Base-by-base conservation (phyloP, 1,284 basidiomycete genomes). In the Leccinum laetum region DNA sequence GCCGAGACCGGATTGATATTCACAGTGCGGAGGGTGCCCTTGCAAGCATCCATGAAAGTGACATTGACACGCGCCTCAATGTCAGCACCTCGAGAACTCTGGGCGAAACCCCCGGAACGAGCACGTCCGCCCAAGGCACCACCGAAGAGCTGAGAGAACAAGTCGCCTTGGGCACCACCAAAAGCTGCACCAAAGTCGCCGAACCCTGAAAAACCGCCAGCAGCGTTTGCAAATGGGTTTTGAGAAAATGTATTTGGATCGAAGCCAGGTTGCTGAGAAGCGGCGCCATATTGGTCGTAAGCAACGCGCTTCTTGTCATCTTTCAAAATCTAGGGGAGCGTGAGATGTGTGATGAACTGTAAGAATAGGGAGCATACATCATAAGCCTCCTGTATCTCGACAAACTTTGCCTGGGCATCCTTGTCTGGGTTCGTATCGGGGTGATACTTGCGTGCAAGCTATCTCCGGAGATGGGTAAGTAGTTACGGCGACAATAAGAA, bases 361-460 rank as follows among this genome's bases (percentile, higher is more conserved):
- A 59, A 65, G 63, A 62, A 68, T 59, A 69, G 64, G 65, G 61
- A 61, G 80, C 92, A 72, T 72, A 98, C 94, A 78, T 99, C 98
- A 80, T 99, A 99, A 10, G 98, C 98, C 70, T 90, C 86, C 78
- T 99, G 98, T 65, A 99, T 98, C 78, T 99, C 96, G 37, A 97
- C 87, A 78, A 99, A 99, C 75, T 94, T 94, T 68, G 95, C 94
- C 73, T 95, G 92, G 0, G 97, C 95, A 59, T 85, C 85, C 72
- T 93, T 91, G 77, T 98, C 96, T 66, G 96, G 94, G 80, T 96
- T 98, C 21, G 96, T 96, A 75, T 99, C 98, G 0, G 98, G 98
- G 79, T 99, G 98, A 75, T 91, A 98, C 83, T 99, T 98, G 68
- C 98, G 93, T 35, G 98, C 98, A 69, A 99, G 91, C 94, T 98